Conservation (phyloP, 2,329 filamentous ascomycete genomes). For the Ascochyta fabae region DNA sequence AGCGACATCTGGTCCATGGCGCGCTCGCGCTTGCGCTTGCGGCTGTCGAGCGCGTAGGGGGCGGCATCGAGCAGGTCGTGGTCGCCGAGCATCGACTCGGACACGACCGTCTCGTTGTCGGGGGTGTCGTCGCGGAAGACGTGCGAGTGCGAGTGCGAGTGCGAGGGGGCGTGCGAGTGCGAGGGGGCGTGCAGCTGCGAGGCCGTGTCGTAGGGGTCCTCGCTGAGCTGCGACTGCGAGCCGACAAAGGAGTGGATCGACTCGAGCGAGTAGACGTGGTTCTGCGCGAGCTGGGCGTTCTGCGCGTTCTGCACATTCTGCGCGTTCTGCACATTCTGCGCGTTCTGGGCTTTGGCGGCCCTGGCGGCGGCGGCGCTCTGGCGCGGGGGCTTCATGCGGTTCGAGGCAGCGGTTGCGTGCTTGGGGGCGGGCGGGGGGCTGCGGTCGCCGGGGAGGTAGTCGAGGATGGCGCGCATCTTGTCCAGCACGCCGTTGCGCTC, state of each 20-base stretch:
- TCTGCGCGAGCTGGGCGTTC: constrained; percentile 42
- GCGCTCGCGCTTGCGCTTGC: constrained; percentile 86
- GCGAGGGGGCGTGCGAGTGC: constrained; percentile 51
- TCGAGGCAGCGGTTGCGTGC: constrained; percentile 73
- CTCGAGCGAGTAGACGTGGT: constrained; percentile 37
- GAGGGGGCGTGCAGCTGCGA: constrained; percentile 55
- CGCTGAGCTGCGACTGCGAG: constrained; percentile 48
- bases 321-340: constrained; percentile 60
- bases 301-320: constrained; percentile 63
- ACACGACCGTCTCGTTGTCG: constrained; percentile 82
- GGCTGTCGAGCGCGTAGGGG: constrained; percentile 61
- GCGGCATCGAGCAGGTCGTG: constrained; percentile 77
- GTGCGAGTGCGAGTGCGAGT: constrained; percentile 55
- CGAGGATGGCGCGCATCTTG: constrained; percentile 84
- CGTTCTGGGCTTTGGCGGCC: constrained; percentile 52
- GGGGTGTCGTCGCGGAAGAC: constrained; percentile 77
- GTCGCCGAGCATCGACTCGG: constrained; percentile 83
- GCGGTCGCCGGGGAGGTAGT: constrained; percentile 81
- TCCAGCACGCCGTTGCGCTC: constrained; percentile 86
- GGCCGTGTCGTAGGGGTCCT: constrained; percentile 69
- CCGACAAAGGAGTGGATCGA: constrained; percentile 27
- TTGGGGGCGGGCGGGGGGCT: constrained; percentile 94
- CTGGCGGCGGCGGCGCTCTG: constrained; percentile 65
- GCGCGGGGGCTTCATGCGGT: constrained; percentile 80
- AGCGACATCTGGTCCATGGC: constrained; percentile 67